Evolutionary conservation across 1,139 yeast genomes (phyloP).

Genomic region (Zygosaccharomyces pseudobailii): DNA sequence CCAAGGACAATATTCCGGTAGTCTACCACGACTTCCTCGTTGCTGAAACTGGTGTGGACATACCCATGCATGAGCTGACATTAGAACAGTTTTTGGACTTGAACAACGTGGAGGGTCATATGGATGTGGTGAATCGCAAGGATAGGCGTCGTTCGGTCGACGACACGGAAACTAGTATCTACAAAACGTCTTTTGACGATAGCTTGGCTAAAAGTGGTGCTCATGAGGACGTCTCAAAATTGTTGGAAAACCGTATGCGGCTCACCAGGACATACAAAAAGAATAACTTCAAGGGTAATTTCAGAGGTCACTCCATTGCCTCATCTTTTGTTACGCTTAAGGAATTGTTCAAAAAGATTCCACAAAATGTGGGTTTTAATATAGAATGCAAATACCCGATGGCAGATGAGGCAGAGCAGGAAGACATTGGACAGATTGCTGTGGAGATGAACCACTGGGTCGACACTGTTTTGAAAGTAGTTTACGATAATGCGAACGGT

Average conservation of each 20-base stretch:
- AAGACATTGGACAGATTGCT: slow-evolving; percentile 82
- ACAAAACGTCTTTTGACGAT: slow-evolving; percentile 12
- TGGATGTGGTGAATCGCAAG: slow-evolving; percentile 7
- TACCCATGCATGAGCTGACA: slow-evolving; percentile 91
- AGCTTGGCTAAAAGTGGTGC: slow-evolving; percentile 6
- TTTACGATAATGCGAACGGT: slow-evolving; percentile 73
- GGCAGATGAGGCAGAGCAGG: slow-evolving; percentile 87
- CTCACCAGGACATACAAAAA: slow-evolving; percentile 82
- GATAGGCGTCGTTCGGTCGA: slow-evolving; percentile 21
- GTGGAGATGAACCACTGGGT: slow-evolving; percentile 84
- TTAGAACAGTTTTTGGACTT: slow-evolving; percentile 81
- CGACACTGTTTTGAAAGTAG: slow-evolving; percentile 74
- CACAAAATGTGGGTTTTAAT: slow-evolving; percentile 83
- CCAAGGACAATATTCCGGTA: slow-evolving; percentile 90
- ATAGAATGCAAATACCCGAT: slow-evolving; percentile 94
- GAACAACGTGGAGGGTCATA: slow-evolving; percentile 36
- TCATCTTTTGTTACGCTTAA: slow-evolving; percentile 86
- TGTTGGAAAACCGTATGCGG: slow-evolving; percentile 65
- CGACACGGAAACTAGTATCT: slow-evolving; percentile 15
- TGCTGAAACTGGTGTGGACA: slow-evolving; percentile 93
- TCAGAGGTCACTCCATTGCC: slow-evolving; percentile 85
- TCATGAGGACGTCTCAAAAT: slow-evolving; percentile 17
- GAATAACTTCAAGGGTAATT: slow-evolving; percentile 86
- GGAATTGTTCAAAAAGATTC: slow-evolving; percentile 77
- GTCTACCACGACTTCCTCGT: slow-evolving; percentile 93